These are phyloP conservation scores for Penicillium sp. DNA, from an alignment of 2,329 filamentous ascomycete species.

Conservation along the genomic window DNA sequence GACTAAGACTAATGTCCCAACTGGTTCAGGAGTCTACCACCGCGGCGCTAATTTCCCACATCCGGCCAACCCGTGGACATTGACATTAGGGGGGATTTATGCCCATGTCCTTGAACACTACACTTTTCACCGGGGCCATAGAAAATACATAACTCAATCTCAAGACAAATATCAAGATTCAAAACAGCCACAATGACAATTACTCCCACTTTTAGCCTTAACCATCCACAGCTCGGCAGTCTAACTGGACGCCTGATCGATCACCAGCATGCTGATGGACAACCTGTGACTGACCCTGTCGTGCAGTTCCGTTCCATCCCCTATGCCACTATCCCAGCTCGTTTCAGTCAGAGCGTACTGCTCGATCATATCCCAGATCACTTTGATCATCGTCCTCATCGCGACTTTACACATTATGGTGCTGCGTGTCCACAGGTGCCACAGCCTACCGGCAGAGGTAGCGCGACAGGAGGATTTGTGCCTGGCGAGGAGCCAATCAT, in stretches of 20 bases:
- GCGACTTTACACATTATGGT: not conserved
- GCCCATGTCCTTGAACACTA: not conserved
- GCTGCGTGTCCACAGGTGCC: not conserved
- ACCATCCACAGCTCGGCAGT: not conserved
- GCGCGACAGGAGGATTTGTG: no score
- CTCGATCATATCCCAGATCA: not conserved
- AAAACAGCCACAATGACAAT: not conserved
- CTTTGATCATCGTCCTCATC: not conserved
- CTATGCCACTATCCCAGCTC: not conserved
- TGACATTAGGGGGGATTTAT: not conserved
- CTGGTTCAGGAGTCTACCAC: not conserved
- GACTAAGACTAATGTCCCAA: not conserved
- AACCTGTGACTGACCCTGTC: not conserved
- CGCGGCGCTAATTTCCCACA: not conserved
- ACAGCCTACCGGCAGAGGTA: not conserved
- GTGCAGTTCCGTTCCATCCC: not conserved
- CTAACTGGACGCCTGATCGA: not conserved
- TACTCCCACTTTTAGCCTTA: not conserved
- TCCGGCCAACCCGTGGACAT: not conserved
- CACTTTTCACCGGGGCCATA: not conserved
- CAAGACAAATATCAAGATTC: no score
- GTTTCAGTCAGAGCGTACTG: not conserved
- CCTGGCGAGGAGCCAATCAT: no score
- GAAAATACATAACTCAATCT: no score
- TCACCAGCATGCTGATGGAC: not conserved